Evolutionary conservation across 164 flowering plant species (phyloP).

Genomic region (Piper longum): DNA sequence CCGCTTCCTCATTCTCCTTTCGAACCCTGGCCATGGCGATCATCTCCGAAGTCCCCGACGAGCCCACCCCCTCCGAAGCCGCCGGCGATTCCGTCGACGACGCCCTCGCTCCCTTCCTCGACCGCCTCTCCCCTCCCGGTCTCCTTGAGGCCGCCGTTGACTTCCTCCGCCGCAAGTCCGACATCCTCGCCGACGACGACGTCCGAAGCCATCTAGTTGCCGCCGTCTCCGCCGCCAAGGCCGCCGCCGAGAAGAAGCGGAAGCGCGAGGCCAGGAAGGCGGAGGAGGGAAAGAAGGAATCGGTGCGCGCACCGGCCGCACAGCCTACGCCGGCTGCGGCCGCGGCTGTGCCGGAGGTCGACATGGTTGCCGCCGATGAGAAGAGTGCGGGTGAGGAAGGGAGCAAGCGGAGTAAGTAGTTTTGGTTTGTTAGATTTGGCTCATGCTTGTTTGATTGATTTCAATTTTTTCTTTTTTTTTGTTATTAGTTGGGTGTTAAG

Average conservation of each 20-base stretch:
- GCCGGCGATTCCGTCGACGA: conserved; percentile 5
- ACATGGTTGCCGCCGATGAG: not conserved
- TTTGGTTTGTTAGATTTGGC: not conserved
- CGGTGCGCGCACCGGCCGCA: too few species aligned
- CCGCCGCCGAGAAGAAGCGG: conserved; percentile 7
- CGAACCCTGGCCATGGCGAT: conserved; percentile 6
- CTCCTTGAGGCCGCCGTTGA: conserved; percentile 8
- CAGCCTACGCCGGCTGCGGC: too few species aligned
- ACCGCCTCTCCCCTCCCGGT: not conserved
- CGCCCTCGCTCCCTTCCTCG: conserved; percentile 5
- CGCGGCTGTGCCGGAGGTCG: not conserved
- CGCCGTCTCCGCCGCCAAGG: conserved; percentile 5
- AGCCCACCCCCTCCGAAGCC: conserved; percentile 1
- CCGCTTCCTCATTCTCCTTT: not conserved
- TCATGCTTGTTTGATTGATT: not conserved
- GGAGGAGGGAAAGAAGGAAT: not conserved
- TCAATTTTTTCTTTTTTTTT: not conserved
- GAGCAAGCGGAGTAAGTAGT: not conserved
- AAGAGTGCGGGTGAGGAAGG: not conserved
- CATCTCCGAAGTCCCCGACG: conserved; percentile 8
- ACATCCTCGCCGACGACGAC: conserved; percentile 6
- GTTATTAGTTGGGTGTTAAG: not conserved
- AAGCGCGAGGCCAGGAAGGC: conserved; percentile 2
- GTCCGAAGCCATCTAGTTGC: conserved; percentile 4
- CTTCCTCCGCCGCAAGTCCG: conserved; percentile 11